Conservation (phyloP, 2,329 filamentous ascomycete genomes). For the Penicillium expansum region DNA sequence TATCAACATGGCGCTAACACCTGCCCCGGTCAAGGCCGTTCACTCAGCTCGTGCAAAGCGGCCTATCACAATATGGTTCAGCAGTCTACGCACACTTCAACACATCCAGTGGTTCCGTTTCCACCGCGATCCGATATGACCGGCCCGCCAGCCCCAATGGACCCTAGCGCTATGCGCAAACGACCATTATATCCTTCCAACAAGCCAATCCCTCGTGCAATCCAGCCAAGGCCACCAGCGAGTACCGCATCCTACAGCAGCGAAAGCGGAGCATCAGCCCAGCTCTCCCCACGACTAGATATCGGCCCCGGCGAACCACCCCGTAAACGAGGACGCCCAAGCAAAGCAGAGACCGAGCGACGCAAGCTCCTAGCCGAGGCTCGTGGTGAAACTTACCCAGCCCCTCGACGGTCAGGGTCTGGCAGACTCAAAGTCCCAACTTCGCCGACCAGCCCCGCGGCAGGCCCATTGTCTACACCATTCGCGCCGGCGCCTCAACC, state of each 20-base stretch:
- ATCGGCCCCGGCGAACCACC: slow-evolving; percentile 32
- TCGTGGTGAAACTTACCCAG: slow-evolving; percentile 41
- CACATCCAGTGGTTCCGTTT: slow-evolving; percentile 17
- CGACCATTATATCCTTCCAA: slow-evolving; percentile 32
- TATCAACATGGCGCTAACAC: slow-evolving; percentile 7
- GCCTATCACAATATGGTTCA: slow-evolving; percentile 38
- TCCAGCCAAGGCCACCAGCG: slow-evolving; percentile 41
- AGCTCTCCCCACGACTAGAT: slow-evolving; percentile 37
- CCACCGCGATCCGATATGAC: slow-evolving; percentile 25
- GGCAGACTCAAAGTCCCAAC: slow-evolving; percentile 29
- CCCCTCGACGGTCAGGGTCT: slow-evolving; percentile 28
- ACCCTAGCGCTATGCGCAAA: slow-evolving; percentile 30
- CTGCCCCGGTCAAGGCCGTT: slow-evolving; percentile 33
- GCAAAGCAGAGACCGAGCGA: slow-evolving; percentile 42
- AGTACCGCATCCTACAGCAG: slow-evolving; percentile 34
- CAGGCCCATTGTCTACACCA: slow-evolving; percentile 21
- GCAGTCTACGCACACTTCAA: slow-evolving; percentile 22
- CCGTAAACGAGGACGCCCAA: slow-evolving; percentile 45
- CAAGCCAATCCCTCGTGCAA: slow-evolving; percentile 36
- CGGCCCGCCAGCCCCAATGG: slow-evolving; percentile 23
- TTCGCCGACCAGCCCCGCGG: slow-evolving; percentile 33
- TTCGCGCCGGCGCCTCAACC: slow-evolving; percentile 12
- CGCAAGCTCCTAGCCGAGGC: slow-evolving; percentile 40
- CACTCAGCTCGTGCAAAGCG: slow-evolving; percentile 39
- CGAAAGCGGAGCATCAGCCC: slow-evolving; percentile 34